Evolutionary conservation across 164 flowering plant species (phyloP), one percentile per base, ranked within the genome.

Genomic region (Sedum album): DNA sequence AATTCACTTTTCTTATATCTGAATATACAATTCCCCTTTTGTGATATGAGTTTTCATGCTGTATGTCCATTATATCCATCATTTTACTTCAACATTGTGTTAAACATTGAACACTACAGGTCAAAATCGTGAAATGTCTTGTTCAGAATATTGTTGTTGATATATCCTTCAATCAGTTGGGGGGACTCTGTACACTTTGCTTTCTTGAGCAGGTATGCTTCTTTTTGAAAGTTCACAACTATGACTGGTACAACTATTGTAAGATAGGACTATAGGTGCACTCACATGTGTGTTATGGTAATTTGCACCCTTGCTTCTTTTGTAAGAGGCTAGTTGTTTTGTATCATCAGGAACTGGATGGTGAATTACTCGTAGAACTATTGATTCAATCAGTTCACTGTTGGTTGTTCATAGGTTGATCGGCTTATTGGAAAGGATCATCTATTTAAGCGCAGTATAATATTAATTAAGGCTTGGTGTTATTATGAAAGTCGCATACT

Each of bases 401-500:
- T 69, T 38, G 60, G 71, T 26, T 57, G 67, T 51, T 1, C 66
- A 69, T 83, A 94, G 97, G 86, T 90, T 66, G 96, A 94, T 77
- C 79, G 76, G 41, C 76, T 81, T 25, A 86, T 90, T 73, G 93
- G 90, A 13, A 88, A 84, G 72, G 81, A 86, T 53, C 85, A 91
- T 79, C 86, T 91, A 17, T 90, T 94, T 65, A 94, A 94, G 73
- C 90, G 92, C 64, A 94, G 97, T 74, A 86, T 94, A 65, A 84
- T 91, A 70, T 76, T 94, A 68, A 87, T 89, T 20, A 94, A 94
- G 72, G 91, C 98, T 17, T 94, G 99, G 99, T 94, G 96, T 73
- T 93, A 86, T 74, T 89, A 91, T 73, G 98, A 89, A 73, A 93
- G 98, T 68, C 96, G 96, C 31, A 86, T 91, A 69, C 90, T 94